Conservation (phyloP, 768 basidiomycete species). For the Boletus reticuloceps region DNA sequence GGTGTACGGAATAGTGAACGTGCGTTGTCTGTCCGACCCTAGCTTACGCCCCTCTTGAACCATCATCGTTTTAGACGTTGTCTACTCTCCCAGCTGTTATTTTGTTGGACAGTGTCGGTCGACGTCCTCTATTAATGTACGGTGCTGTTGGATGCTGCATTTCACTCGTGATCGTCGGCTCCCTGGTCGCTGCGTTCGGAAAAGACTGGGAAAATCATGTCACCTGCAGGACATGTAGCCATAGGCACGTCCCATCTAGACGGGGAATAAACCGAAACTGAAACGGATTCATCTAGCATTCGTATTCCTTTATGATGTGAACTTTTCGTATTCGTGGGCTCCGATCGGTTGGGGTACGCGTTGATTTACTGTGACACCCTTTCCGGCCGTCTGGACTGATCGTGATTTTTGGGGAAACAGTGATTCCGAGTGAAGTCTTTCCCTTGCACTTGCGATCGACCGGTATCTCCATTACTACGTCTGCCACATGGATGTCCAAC, state of each 20-base stretch:
- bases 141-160: constrained; percentile 36
- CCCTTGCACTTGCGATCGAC: constrained; percentile 41
- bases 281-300: constrained; percentile 25
- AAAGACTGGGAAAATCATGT: constrained; percentile 29
- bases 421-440: constrained; percentile 41
- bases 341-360: constrained; percentile 28
- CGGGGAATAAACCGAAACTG: constrained; percentile 6
- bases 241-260: constrained; percentile 25
- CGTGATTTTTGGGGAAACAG: constrained; percentile 17
- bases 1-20: constrained; percentile 37
- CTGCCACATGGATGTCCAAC: constrained; percentile 41
- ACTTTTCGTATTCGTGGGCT: constrained; percentile 36
- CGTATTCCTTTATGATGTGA: constrained; percentile 38
- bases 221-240: constrained; percentile 24
- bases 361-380: neutral
- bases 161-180: constrained; percentile 29
- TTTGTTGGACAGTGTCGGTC: constrained; percentile 37
- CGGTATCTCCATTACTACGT: constrained; percentile 41
- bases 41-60: neutral
- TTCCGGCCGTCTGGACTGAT: neutral
- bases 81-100: constrained; percentile 36
- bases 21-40: neutral
- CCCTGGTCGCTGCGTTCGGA: constrained; percentile 28
- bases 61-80: constrained; percentile 23
- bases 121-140: constrained; percentile 38